A percentile compares a stretch with the other conserved stretches of the same genome.
Conservation (phyloP, 2,329 filamentous ascomycete genomes). For the Moelleriella libera region DNA sequence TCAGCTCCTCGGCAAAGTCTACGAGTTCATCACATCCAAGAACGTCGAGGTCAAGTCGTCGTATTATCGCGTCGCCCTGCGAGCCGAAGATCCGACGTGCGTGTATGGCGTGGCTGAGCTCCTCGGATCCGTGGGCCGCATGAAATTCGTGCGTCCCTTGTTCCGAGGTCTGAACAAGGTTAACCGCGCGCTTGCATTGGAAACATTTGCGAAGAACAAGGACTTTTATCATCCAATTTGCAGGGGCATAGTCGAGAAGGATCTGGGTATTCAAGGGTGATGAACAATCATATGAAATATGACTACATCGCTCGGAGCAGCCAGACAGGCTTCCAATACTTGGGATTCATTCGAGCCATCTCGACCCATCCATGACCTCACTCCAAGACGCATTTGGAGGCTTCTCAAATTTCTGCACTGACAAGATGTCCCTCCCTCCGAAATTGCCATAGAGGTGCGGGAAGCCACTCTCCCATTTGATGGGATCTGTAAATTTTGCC, state of each 20-base stretch:
- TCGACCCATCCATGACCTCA: constrained; percentile 22
- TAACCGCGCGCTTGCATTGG: constrained; percentile 59
- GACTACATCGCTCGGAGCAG: too few relatives aligned
- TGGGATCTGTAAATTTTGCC: constrained; percentile 23
- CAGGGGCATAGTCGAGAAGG: constrained; percentile 72
- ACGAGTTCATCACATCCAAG: constrained; percentile 57
- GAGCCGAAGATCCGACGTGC: constrained; percentile 53
- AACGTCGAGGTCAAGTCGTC: constrained; percentile 79
- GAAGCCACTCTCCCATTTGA: constrained; percentile 44
- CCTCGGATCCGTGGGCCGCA: constrained; percentile 70
- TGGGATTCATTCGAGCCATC: constrained; percentile 24
- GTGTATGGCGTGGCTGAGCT: constrained; percentile 61
- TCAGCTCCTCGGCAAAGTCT: constrained; percentile 58
- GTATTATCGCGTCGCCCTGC: constrained; percentile 68
- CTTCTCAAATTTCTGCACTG: constrained; percentile 29
- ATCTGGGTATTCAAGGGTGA: constrained; percentile 35
- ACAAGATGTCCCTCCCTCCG: constrained; percentile 35
- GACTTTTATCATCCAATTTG: constrained; percentile 97
- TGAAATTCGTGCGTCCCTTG: constrained; percentile 92
- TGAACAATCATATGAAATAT: not conserved
- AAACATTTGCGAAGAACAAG: constrained; percentile 75
- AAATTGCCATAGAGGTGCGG: constrained; percentile 47
- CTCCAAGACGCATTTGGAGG: constrained; percentile 31
- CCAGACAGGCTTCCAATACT: too few relatives aligned
- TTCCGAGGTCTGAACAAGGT: constrained; percentile 64